Evolutionary conservation across 345 rosid species (phyloP), one percentile per base, ranked within the genome.

Genomic region (Triadica sebifera): DNA sequence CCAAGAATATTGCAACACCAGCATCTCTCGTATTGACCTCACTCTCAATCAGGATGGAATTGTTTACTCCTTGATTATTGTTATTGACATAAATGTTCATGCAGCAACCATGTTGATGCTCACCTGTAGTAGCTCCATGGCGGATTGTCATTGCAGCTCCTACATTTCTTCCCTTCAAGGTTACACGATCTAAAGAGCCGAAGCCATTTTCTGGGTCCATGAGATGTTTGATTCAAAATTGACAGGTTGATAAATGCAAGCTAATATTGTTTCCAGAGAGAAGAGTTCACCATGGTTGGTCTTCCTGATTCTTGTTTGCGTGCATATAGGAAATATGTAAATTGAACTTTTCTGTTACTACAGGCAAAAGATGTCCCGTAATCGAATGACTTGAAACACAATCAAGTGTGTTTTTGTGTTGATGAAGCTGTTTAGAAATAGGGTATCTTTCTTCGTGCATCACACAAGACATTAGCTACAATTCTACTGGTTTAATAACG

Each of bases 131-230:
- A 19, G 69, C 52, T 67, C 81, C 87, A 9, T 69, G 64, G 45
- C 77, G 78, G 45, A 75, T 20, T 25, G 74, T 50, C 97, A 90
- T 88, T 45, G 88, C 70, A 0, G 96, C 96, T 6, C 98, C 97
- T 0, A 79, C 79, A 71, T 89, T 93, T 65, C 82, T 86, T 56
- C 94, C 97, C 24, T 84, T 83, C 65, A 91, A 20, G 63, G 80
- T 78, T 45, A 86, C 74, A 12, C 79, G 77, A 16, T 75, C 63
- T 45, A 63, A 46, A 7, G 69, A 76, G 38, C 71, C 82, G 0
- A 74, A 11, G 59, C 81, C 19, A 19, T 73, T 59, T 65, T 68
- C 86, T 24, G 69, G 12, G 17, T 51, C 69, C 82, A 81, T 66
- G 41, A 19, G 17, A 29, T 22, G 55, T 15, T 74, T n/a, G 41